phyloP scores from a whole-genome alignment of 2,329 filamentous ascomycete genomes.

The Fusarium sp. region DNA sequence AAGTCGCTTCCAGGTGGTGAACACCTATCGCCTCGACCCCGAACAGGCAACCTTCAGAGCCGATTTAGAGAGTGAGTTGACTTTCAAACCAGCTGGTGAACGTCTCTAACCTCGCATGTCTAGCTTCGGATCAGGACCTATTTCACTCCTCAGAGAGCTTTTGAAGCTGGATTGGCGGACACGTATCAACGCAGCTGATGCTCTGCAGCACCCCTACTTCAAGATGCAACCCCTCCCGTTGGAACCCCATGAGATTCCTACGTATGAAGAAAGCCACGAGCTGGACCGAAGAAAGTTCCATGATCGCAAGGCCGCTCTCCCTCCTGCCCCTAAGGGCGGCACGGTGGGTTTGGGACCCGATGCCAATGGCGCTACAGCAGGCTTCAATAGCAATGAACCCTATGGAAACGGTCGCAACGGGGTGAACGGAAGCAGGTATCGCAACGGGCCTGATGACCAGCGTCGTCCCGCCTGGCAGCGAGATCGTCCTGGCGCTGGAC shows the following conservation, averaged over 20 bases:
- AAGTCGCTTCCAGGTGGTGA: conserved; percentile 84
- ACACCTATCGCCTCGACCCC: conserved; percentile 71
- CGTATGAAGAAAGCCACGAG: conserved; percentile 95
- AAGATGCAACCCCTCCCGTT: conserved; percentile 81
- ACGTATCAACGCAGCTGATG: conserved; percentile 93
- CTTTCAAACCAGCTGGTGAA: not conserved
- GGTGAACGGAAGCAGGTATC: conserved; percentile 60
- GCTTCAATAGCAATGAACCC: conserved; percentile 65
- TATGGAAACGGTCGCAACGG: conserved; percentile 62
- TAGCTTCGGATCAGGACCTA: conserved; percentile 75
- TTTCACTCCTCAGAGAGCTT: conserved; percentile 85
- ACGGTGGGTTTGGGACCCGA: conserved; percentile 83
- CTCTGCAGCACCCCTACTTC: conserved; percentile 93
- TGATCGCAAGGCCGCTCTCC: conserved; percentile 84
- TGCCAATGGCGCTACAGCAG: conserved; percentile 59
- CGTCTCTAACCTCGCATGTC: conserved; percentile 30
- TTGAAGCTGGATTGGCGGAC: conserved; percentile 89
- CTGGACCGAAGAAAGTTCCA: conserved; percentile 93
- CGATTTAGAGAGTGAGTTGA: conserved; percentile 77
- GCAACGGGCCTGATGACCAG: conserved; percentile 57
- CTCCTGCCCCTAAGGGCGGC: conserved; percentile 91
- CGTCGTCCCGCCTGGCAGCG: conserved; percentile 67
- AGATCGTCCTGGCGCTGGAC: conserved; percentile 59
- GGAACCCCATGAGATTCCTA: conserved; percentile 86
- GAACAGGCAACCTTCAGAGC: conserved; percentile 74